Evolutionary conservation across 1,284 basidiomycete genomes (phyloP), one percentile per base, ranked within the genome.

Genomic region (Papiliotrema fonsecae): DNA sequence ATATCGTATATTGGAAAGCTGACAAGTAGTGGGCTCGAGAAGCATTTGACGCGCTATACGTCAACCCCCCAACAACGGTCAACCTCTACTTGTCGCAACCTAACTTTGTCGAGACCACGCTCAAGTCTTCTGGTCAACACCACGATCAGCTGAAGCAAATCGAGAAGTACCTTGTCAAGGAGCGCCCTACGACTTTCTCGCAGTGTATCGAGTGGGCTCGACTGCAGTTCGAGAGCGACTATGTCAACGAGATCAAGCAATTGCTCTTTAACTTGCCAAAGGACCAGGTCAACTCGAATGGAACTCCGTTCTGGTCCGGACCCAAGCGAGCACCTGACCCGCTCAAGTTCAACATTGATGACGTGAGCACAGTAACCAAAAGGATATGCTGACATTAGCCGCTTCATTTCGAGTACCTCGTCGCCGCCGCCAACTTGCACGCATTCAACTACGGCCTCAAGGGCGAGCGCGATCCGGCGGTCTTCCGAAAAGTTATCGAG

Each of bases 191-290:
- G 57, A 90, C 89, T 18, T 94, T 99, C 61, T 91, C 97, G 64
- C 92, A 97, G 73, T 99, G 96, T 75, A 90, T 99, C 63, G 77
- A 86, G 52, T 99, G 96, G 96, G 96, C 96, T 21, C 82, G 96
- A 32, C 75, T 94, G 58, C 89, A 94, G 71, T 99, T 97, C 63
- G 93, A 99, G 77, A 83, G 86, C 56, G 90, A 90, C 73, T 99
- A 90, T 72, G 87, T 83, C 77, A 94, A 97, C 72, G 83, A 87
- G 50, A 98, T 99, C 69, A 84, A 83, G 58, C 96, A 99, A 73
- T 77, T 99, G 36, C 73, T 99, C 41, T 92, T 82, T 79, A 97
- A 90, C 73, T 77, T 99, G 60, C 96, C 96, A 6, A 92, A 90
- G 69, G 96, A 99, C 70, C 85, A 88, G 49, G 72, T 85, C 50